phyloP scores from a whole-genome alignment of 1,284 basidiomycete genomes.

The Neolentinus lepideus region DNA sequence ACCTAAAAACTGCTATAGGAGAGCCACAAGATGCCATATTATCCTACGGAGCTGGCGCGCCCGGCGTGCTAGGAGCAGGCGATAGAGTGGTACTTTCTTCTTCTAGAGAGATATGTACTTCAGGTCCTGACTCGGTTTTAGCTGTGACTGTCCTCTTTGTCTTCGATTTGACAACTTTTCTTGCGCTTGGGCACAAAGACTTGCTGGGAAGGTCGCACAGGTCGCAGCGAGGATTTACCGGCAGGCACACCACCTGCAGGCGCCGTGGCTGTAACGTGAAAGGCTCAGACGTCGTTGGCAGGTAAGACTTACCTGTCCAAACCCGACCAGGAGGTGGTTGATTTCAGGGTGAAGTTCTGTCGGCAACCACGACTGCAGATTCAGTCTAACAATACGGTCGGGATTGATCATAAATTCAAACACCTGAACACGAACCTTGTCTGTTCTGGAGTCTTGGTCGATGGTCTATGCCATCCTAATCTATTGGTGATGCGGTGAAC shows the following conservation, averaged over 20 bases:
- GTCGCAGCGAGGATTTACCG: slow-evolving; percentile 79
- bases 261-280: slow-evolving; percentile 1
- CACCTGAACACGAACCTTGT: slow-evolving; percentile 49
- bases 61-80: background rate
- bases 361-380: slow-evolving; percentile 90
- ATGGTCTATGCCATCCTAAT: slow-evolving; percentile 83
- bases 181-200: slow-evolving; percentile 58
- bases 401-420: background rate
- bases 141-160: slow-evolving; percentile 10
- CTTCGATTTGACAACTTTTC: slow-evolving; percentile 20
- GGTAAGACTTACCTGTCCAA: slow-evolving; percentile 68
- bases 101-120: slow-evolving; percentile 31
- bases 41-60: too few species aligned
- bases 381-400: slow-evolving; percentile 42
- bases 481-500: slow-evolving; percentile 94
- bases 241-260: slow-evolving; percentile 69
- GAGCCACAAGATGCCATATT: too few species aligned
- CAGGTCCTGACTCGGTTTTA: slow-evolving; percentile 19
- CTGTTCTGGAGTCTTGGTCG: slow-evolving; percentile 83
- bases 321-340: slow-evolving; percentile 87
- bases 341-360: slow-evolving; percentile 74
- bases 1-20: too few species aligned
- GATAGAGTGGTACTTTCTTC: slow-evolving; percentile 9
- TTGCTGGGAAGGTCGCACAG: slow-evolving; percentile 54
- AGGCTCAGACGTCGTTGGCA: background rate